These are phyloP conservation scores for Colletotrichum sp. DNA, from an alignment of 2,329 filamentous ascomycete species.

Conservation along the genomic window DNA sequence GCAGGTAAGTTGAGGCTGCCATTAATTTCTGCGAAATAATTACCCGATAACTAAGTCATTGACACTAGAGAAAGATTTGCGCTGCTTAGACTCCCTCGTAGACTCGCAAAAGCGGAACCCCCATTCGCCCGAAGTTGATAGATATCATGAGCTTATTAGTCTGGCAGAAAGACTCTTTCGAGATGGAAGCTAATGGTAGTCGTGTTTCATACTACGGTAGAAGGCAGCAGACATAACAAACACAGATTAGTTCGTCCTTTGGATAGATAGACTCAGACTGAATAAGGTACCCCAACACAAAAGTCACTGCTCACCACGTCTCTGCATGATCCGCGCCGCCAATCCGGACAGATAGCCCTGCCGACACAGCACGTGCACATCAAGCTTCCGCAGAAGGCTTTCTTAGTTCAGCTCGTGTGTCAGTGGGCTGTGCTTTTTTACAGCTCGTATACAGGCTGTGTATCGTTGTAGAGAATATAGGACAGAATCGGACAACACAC, in stretches of 20 bases:
- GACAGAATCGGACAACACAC: rapidly evolving
- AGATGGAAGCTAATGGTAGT: not conserved
- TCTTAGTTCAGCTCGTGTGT: not conserved
- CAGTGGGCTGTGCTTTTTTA: not conserved
- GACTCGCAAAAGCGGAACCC: not conserved
- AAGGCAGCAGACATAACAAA: not conserved
- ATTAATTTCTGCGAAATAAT: not conserved
- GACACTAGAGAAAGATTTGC: not conserved
- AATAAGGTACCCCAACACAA: too few relatives aligned
- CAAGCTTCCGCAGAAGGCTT: not conserved
- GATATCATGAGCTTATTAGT: not conserved
- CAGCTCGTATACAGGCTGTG: too few relatives aligned
- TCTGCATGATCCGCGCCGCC: not conserved
- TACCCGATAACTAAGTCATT: not conserved
- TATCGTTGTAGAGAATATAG: too few relatives aligned
- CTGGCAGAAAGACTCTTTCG: not conserved
- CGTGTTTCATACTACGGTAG: rapidly evolving
- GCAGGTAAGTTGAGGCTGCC: not conserved
- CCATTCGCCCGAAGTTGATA: not conserved
- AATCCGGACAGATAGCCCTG: not conserved
- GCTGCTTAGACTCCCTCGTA: not conserved
- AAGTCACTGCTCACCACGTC: not conserved
- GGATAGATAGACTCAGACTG: too few relatives aligned
- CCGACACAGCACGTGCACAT: not conserved
- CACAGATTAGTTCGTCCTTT: too few relatives aligned